A percentile compares a stretch with the other conserved stretches of the same genome.
These are phyloP conservation scores for Chaetoscypha palmicola DNA, from an alignment of 2,329 filamentous ascomycete genomes.

Conservation along the genomic window DNA sequence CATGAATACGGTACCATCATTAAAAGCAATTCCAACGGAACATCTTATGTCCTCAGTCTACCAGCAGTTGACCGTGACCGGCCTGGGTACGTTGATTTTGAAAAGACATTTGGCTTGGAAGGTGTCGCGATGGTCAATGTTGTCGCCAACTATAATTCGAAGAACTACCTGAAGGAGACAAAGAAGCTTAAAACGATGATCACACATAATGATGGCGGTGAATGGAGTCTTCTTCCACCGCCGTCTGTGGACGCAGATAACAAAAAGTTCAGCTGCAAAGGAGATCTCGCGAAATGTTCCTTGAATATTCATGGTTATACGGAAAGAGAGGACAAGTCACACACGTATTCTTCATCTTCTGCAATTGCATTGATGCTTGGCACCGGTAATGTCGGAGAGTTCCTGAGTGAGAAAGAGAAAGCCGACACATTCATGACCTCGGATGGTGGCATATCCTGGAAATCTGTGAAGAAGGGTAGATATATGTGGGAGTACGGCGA, in stretches of 20 bases:
- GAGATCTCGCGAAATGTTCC: slow-evolving; percentile 62
- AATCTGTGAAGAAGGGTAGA: slow-evolving; percentile 73
- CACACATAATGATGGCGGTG: slow-evolving; percentile 90
- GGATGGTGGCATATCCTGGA: slow-evolving; percentile 89
- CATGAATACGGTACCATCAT: slow-evolving; percentile 78
- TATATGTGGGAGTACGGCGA: slow-evolving; percentile 96
- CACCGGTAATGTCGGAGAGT: slow-evolving; percentile 78
- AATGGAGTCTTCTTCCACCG: slow-evolving; percentile 74
- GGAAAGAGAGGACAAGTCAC: slow-evolving; percentile 71
- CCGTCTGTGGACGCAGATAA: slow-evolving; percentile 64
- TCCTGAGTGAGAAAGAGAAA: slow-evolving; percentile 37
- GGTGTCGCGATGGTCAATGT: slow-evolving; percentile 84
- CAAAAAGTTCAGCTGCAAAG: slow-evolving; percentile 63
- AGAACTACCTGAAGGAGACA: slow-evolving; percentile 45
- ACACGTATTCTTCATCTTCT: slow-evolving; percentile 81
- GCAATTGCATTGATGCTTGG: slow-evolving; percentile 89
- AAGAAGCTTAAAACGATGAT: slow-evolving; percentile 89
- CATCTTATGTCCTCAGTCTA: slow-evolving; percentile 82
- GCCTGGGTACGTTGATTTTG: slow-evolving; percentile 81
- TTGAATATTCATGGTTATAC: slow-evolving; percentile 95
- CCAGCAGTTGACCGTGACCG: slow-evolving; percentile 74
- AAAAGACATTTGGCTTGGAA: slow-evolving; percentile 88
- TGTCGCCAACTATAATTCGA: slow-evolving; percentile 64
- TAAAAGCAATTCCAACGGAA: slow-evolving; percentile 98
- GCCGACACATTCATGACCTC: slow-evolving; percentile 85